These are phyloP conservation scores for Colletotrichum shisoi DNA, from an alignment of 2,329 filamentous ascomycete species.

Conservation along the genomic window DNA sequence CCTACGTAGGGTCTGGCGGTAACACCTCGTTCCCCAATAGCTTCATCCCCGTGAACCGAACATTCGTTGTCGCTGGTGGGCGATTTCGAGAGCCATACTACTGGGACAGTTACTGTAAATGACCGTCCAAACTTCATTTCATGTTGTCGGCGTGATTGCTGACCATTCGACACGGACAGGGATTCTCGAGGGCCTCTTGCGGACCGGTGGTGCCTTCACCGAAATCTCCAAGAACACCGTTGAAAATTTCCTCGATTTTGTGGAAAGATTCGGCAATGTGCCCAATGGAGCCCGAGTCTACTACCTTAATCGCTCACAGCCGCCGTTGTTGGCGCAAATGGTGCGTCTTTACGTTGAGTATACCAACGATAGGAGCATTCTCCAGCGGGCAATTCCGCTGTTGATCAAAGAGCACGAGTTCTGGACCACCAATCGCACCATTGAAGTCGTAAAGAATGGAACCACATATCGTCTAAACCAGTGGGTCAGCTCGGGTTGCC, in stretches of 20 bases:
- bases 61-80: conserved; percentile 75
- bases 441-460: conserved; percentile 57
- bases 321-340: conserved; percentile 72
- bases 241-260: conserved; percentile 73
- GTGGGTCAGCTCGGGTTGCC: conserved; percentile 47
- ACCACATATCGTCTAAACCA: conserved; percentile 64
- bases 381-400: conserved; percentile 68
- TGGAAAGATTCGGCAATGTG: conserved; percentile 70
- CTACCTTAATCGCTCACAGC: conserved; percentile 74
- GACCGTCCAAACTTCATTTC: too few relatives aligned
- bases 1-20: conserved; percentile 59
- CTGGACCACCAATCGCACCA: conserved; percentile 67
- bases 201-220: conserved; percentile 69
- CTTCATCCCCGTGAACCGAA: conserved; percentile 71
- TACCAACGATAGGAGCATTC: conserved; percentile 68
- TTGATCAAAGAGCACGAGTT: conserved; percentile 71
- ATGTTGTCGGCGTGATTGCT: not conserved
- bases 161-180: conserved; percentile 47
- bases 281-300: conserved; percentile 73
- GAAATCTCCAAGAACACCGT: conserved; percentile 72
- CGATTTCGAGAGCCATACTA: conserved; percentile 76
- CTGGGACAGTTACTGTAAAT: conserved; percentile 67
- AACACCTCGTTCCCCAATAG: conserved; percentile 68
- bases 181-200: conserved; percentile 71
- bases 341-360: conserved; percentile 69